A percentile compares a stretch with the other conserved stretches of the same genome.
phyloP scores from a whole-genome alignment of 2,329 filamentous ascomycete genomes.

The Cladosporium sphaerospermum region DNA sequence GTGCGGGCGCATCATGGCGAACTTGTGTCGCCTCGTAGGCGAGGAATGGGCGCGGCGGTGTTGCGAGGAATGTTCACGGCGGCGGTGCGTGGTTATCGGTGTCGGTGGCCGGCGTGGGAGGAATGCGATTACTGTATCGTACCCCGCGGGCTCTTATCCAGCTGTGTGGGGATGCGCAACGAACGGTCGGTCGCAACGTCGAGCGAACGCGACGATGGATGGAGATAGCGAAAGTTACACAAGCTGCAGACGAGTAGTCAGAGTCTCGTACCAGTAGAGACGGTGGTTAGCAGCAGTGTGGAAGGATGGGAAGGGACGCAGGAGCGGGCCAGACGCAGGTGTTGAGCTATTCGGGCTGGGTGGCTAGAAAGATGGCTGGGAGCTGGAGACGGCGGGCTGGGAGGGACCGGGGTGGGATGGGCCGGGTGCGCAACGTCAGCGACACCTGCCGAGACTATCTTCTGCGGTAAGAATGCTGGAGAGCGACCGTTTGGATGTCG shows the following conservation, averaged over 20 bases:
- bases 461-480: not conserved
- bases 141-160: constrained; percentile 1
- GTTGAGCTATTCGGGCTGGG: not conserved
- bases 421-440: not conserved
- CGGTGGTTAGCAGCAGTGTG: not conserved
- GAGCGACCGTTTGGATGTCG: not conserved
- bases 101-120: not conserved
- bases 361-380: constrained; percentile 1
- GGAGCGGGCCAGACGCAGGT: constrained; percentile 1
- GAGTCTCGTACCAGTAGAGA: not conserved
- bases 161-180: not conserved
- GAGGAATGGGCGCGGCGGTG: constrained; percentile 16
- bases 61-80: constrained; percentile 11
- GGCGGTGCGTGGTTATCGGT: not conserved
- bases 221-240: not conserved
- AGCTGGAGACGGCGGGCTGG: not conserved
- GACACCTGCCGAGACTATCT: constrained; percentile 4
- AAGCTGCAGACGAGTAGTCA: not conserved
- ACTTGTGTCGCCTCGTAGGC: constrained; percentile 17
- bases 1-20: constrained; percentile 21
- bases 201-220: too few species aligned
- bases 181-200: not conserved
- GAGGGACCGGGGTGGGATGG: not conserved
- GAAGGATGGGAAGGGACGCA: not conserved
- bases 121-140: not conserved